Evolutionary conservation across 2,329 filamentous ascomycete species (phyloP).

Genomic region (Diaporthe vaccinii): DNA sequence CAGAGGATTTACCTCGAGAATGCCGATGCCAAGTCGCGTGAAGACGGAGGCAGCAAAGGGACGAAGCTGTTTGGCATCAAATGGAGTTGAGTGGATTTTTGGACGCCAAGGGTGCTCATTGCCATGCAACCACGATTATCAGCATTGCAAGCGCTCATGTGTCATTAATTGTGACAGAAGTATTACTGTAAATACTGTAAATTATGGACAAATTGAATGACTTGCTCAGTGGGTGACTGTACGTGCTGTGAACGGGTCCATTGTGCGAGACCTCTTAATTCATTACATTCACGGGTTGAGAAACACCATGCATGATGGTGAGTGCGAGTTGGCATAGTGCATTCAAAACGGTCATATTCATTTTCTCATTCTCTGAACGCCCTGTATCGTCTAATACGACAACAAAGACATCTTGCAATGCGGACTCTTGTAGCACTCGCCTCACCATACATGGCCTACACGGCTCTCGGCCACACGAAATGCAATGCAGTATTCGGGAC

Average conservation of each 20-base stretch:
- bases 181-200: not conserved
- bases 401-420: constrained; percentile 28
- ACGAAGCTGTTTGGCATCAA: constrained; percentile 74
- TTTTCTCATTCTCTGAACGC: constrained; percentile 30
- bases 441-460: not conserved
- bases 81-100: constrained; percentile 58
- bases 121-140: not conserved
- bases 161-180: no score
- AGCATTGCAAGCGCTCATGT: not conserved
- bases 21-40: constrained; percentile 57
- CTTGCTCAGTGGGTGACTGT: not conserved
- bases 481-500: not conserved
- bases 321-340: not conserved
- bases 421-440: not conserved
- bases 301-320: not conserved
- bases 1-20: constrained; percentile 76
- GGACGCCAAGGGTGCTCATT: not conserved
- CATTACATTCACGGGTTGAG: not conserved
- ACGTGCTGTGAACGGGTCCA: no score
- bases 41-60: constrained; percentile 54
- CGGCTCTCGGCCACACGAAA: not conserved
- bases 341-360: constrained; percentile 1
- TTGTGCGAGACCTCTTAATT: not conserved
- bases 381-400: constrained; percentile 29
- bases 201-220: not conserved